Evolutionary conservation across 305 asterid species (phyloP).

Genomic region (Ruellia speciosa): DNA sequence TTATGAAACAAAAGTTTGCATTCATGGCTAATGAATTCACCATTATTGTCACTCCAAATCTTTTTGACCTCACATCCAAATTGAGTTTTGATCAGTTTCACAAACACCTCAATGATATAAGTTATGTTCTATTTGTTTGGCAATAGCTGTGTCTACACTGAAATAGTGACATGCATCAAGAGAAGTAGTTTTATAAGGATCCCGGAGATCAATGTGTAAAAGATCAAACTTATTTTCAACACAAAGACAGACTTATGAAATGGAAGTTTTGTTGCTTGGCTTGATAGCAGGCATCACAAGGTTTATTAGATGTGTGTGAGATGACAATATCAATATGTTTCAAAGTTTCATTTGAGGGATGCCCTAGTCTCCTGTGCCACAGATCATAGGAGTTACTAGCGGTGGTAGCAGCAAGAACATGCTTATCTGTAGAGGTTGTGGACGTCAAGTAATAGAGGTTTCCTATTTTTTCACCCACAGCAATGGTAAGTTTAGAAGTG

Average conservation of each 20-base stretch:
- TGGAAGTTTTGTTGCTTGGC: not conserved
- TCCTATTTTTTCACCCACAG: not conserved
- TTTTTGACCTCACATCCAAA: not conserved
- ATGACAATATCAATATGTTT: not conserved
- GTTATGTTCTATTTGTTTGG: not conserved
- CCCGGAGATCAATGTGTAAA: not conserved
- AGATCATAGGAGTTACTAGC: not conserved
- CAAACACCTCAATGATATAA: not conserved
- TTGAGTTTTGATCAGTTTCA: not conserved
- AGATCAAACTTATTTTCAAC: not conserved
- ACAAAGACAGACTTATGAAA: not conserved
- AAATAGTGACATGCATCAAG: not conserved
- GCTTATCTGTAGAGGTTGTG: not conserved
- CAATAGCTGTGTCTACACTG: not conserved
- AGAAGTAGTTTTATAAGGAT: not conserved
- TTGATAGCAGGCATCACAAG: not conserved
- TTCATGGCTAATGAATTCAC: not conserved
- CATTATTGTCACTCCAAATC: not conserved
- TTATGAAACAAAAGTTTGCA: not conserved
- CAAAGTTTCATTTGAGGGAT: not conserved
- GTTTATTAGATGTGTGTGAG: not conserved
- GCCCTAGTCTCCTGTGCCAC: not conserved
- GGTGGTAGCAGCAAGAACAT: no score
- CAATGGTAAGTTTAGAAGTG: not conserved
- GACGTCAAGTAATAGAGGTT: not conserved